A percentile compares a stretch with the other conserved stretches of the same genome.
phyloP scores from a whole-genome alignment of 495 filamentous ascomycete species.

The Xylaria bambusicola region DNA sequence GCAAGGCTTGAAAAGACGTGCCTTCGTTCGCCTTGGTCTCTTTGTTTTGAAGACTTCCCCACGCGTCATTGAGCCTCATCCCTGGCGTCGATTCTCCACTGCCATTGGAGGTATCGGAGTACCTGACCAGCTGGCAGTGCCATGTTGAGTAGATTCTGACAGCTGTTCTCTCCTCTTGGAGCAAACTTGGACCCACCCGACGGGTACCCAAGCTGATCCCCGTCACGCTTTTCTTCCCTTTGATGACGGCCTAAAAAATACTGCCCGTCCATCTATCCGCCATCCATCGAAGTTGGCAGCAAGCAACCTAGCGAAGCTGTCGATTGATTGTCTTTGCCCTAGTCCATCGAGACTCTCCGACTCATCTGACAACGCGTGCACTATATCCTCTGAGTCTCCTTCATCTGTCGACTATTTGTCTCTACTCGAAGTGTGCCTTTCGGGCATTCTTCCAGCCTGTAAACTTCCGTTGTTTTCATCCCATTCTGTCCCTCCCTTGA shows the following conservation, averaged over 20 bases:
- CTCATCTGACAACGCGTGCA: background rate
- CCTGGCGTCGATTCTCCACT: background rate
- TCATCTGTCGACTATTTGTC: background rate
- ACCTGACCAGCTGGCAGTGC: background rate
- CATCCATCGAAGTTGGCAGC: slow-evolving; percentile 3
- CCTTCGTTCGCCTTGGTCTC: background rate
- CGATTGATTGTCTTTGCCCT: no score
- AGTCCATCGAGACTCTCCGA: slow-evolving; percentile 6
- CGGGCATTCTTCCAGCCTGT: background rate
- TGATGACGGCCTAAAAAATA: slow-evolving; percentile 20
- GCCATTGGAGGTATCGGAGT: background rate
- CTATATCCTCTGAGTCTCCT: background rate
- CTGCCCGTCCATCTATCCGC: slow-evolving; percentile 10
- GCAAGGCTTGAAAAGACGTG: no score
- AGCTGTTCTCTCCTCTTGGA: background rate
- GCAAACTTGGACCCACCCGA: no score
- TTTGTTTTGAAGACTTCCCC: background rate
- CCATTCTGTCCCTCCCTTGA: background rate
- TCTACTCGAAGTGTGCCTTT: background rate
- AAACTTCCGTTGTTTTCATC: background rate
- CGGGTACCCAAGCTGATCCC: background rate
- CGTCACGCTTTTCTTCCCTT: slow-evolving; percentile 9
- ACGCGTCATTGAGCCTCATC: background rate
- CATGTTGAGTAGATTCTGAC: background rate
- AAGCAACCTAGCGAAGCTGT: slow-evolving; percentile 4